Evolutionary conservation across 2,329 filamentous ascomycete genomes (phyloP), one percentile per base, ranked within the genome.

Genomic region (Fusarium sterilihyphosum): DNA sequence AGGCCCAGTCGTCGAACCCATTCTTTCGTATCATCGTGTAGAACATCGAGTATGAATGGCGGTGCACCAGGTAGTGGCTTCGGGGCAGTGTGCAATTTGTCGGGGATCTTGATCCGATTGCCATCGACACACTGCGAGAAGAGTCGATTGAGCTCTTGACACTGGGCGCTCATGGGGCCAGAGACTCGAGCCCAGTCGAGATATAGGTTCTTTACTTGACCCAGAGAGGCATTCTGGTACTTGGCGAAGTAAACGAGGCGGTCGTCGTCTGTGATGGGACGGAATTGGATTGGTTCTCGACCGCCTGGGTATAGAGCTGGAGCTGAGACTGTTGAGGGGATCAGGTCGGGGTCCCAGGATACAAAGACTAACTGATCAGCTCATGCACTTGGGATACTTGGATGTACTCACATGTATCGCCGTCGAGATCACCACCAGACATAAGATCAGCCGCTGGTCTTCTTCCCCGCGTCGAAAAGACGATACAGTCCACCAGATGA

Each of bases 71-170:
- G 6, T 3, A 33, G 10, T 1, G 20, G 11, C 5, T 29, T 64
- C 0, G 47, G 41, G 8, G 63, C 29, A 49, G 20, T 47, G 2
- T 35, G 24, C 1, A 64, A 17, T 16, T 29, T 54, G 2, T 49
- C 63, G 1, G 63, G 60, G 2, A 66, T 49, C 16, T 24, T 41
- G 18, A 65, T 66, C 9, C 64, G 22, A 12, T 66, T 65, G 1
- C 64, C 64, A 18, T 66, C 64, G 2, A 66, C 64, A 8, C 64
- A 66, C 10, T 66, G 60, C 6, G 64, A 66, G 18, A 66, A 66
- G 3, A 66, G 60, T 18, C 60, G 64, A 31, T 66, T 66, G 1
- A 66, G 60, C 3, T 66, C 64, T 22, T 66, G 64, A 3, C 60
- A 66, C 8, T 66, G 49, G 2, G 64, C 35, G 3, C 64, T 56